Evolutionary conservation across 805 yeast species (phyloP).

Genomic region (Wickerhamiella bombiphila): DNA sequence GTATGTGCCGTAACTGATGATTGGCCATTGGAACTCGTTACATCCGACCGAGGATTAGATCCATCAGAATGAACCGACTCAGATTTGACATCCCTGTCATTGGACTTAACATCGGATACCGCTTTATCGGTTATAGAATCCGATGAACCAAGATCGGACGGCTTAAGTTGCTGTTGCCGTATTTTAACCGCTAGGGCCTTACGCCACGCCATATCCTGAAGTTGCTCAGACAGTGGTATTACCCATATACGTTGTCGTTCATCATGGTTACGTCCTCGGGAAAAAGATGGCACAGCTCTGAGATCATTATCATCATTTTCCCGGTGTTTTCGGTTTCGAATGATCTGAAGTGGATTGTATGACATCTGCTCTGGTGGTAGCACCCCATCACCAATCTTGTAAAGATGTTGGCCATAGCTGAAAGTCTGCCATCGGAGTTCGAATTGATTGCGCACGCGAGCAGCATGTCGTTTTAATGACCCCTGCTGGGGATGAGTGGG

Average conservation of each 20-base stretch:
- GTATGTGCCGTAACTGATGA: too few species aligned
- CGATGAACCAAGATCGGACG: too few species aligned
- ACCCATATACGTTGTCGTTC: constrained; percentile 13
- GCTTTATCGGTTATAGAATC: too few species aligned
- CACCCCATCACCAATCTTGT: not conserved
- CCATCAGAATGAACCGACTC: too few species aligned
- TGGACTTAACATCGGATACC: too few species aligned
- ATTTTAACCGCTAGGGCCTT: not conserved
- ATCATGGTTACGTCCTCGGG: too few species aligned
- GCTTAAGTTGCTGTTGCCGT: not conserved
- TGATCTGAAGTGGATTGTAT: constrained; percentile 72
- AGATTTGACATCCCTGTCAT: too few species aligned
- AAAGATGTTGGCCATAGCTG: constrained; percentile 10
- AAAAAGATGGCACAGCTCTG: too few species aligned
- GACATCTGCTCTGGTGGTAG: not conserved
- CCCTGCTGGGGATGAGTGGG: constrained; percentile 8
- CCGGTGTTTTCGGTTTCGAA: constrained; percentile 46
- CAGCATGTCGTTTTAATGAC: constrained; percentile 14
- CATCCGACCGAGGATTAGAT: too few species aligned
- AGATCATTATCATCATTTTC: too few species aligned
- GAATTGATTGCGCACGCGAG: constrained; percentile 20
- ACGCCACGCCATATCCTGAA: constrained; percentile 15
- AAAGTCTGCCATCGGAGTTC: constrained; percentile 20
- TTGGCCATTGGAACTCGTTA: too few species aligned
- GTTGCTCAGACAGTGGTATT: constrained; percentile 10